phyloP scores from a whole-genome alignment of 345 rosid genomes.

The Gynandropsis gynandra region DNA sequence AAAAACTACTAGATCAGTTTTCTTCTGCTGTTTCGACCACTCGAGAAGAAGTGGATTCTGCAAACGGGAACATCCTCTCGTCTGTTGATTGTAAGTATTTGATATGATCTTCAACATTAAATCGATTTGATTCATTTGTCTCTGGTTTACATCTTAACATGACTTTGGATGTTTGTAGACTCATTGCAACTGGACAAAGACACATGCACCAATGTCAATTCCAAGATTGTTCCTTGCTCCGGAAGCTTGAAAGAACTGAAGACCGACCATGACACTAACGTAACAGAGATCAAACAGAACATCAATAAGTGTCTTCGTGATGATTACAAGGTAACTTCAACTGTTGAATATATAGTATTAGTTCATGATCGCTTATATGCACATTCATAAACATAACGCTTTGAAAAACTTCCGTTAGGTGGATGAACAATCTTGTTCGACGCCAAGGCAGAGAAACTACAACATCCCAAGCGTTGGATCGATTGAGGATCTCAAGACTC shows the following conservation, averaged over 20 bases:
- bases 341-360: background rate
- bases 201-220: slow-evolving; percentile 61
- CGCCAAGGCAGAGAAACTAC: slow-evolving; percentile 70
- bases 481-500: slow-evolving; percentile 86
- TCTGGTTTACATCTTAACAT: too few relatives aligned
- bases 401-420: slow-evolving; percentile 31
- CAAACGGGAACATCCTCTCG: slow-evolving; percentile 48
- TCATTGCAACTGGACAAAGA: slow-evolving; percentile 81
- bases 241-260: slow-evolving; percentile 65
- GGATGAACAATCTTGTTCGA: slow-evolving; percentile 89
- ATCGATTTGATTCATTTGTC: too few relatives aligned
- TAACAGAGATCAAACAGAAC: slow-evolving; percentile 62
- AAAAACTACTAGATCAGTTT: slow-evolving; percentile 46
- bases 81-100: slow-evolving; percentile 64
- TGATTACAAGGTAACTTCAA: slow-evolving; percentile 70
- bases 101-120: background rate
- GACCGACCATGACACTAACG: slow-evolving; percentile 69
- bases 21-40: slow-evolving; percentile 65
- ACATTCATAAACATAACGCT: background rate
- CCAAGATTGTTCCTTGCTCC: slow-evolving; percentile 67
- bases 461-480: slow-evolving; percentile 64
- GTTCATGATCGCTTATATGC: background rate
- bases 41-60: slow-evolving; percentile 44
- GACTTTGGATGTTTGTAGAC: slow-evolving; percentile 35
- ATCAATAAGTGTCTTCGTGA: slow-evolving; percentile 76